Evolutionary conservation across 2,329 filamentous ascomycete genomes (phyloP).

Genomic region (Zymoseptoria passerinii): DNA sequence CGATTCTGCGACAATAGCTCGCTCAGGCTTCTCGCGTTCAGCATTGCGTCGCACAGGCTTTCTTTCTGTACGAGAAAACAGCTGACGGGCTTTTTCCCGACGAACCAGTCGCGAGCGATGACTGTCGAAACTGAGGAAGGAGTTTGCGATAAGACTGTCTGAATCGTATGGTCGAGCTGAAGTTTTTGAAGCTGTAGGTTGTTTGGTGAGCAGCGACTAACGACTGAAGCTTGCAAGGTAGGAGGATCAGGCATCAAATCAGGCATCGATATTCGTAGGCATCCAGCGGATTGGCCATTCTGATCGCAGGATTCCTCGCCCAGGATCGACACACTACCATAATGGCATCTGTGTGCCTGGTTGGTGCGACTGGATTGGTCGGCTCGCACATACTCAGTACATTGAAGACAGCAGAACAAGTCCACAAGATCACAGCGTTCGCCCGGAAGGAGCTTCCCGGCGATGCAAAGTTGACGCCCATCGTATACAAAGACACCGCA

Average conservation of each 20-base stretch:
- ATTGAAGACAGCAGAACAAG: slow-evolving; percentile 48
- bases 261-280: neutral
- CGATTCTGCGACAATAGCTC: slow-evolving; percentile 38
- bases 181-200: neutral
- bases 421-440: slow-evolving; percentile 53
- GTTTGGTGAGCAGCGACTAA: neutral
- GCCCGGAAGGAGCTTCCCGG: slow-evolving; percentile 53
- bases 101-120: neutral
- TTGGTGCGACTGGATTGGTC: slow-evolving; percentile 58
- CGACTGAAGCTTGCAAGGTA: neutral
- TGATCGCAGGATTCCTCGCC: neutral
- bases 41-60: slow-evolving; percentile 28
- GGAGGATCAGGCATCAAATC: neutral
- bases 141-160: neutral
- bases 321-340: neutral
- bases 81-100: neutral
- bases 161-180: neutral
- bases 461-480: slow-evolving; percentile 55
- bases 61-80: neutral
- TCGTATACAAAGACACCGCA: slow-evolving; percentile 58
- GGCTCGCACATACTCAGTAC: slow-evolving; percentile 54
- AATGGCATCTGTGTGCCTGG: slow-evolving; percentile 47
- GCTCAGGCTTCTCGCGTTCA: slow-evolving; percentile 36
- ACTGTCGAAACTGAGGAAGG: neutral
- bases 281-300: too few species aligned